Evolutionary conservation across 2,329 filamentous ascomycete species (phyloP), one percentile per base, ranked within the genome.

Genomic region (Cladosporium sp.): DNA sequence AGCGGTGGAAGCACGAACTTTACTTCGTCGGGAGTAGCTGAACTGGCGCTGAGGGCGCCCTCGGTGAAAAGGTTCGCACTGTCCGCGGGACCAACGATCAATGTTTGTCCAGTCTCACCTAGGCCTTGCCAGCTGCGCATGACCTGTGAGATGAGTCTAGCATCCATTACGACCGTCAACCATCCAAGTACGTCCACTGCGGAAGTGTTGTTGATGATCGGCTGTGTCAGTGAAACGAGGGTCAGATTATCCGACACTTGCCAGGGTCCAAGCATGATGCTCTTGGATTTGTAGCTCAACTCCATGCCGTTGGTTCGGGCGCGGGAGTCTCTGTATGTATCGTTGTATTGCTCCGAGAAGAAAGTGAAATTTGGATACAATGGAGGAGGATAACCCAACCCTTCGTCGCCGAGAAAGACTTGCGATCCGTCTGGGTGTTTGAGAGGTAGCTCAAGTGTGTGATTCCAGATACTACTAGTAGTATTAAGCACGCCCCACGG

Each of bases 321-420:
- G 11, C 61, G 59, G 3, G 65, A 67, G 3, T 58, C 52, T 9
- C 64, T 64, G 43, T 64, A 66, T 8, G 68, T 70, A 36, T 43
- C 58, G 56, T 70, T 68, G 42, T 65, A 53, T 1, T 57, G 53
- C 11, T 67, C 65, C 1, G 66, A 55, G 11, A 64, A 60, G 61
- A 88, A 89, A 0, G 84, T 88, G 52, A 95, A 78, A 59, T 90
- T 90, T 1, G 90, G 90, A 62, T 89, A 95, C 2, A 95, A 76
- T 2, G 70, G 67, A 0, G 83, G 74, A 9, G 89, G 87, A 57
- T 85, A 95, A 34, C 88, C 89, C n/a, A 76, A 69, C n/a, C 54
- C 53, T 1, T 68, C 63, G 56, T 89, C 80, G 43, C 85, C 83
- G 13, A 95, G 74, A 39, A 74, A 73, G 19, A 85, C 75, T 0